Evolutionary conservation across 2,329 filamentous ascomycete genomes (phyloP), one percentile per base, ranked within the genome.

Genomic region (Emericellopsis atlantica): DNA sequence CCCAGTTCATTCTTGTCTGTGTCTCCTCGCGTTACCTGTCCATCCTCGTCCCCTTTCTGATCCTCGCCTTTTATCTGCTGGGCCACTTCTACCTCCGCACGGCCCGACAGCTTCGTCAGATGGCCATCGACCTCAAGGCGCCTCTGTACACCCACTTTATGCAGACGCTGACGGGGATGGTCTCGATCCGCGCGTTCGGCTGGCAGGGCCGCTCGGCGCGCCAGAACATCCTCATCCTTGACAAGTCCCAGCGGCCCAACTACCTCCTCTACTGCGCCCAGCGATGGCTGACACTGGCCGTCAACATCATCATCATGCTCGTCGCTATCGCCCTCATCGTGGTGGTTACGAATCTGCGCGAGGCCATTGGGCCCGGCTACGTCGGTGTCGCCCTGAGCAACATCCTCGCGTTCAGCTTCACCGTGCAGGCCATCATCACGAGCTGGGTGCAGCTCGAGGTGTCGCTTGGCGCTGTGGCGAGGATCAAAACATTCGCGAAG

Each of bases 91-190:
- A 81, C 47, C 61, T 81, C 2, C 63, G 71, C 0, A 81, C 76
- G 0, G 79, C 74, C 1, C 60, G 75, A 0, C 76, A 81, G 51
- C 52, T 81, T 7, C 65, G 76, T 38, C 62, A 77, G 16, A 53
- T 81, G 10, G 76, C 81, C 36, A 63, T 81, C 1, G 77, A 81
- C 51, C 66, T 71, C 2, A 79, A 80, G 46, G 69, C 69, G 1
- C 74, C 74, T 0, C 55, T 79, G 0, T 76, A 74, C 57, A 71
- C 61, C 0, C 60, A 76, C 44, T 77, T 77, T 47, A 58, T 68
- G 18, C 73, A 76, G 47, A 69, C 66, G 5, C 59, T 76, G 29
- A 64, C 64, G 32, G 75, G 74, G 1, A 51, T 77, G 1, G 58
- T 62, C 0, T 76, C 72, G 1, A 59, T 77, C 16, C 64, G 74